Conservation (phyloP, 345 rosid species). For the Dipteronia sinensis region DNA sequence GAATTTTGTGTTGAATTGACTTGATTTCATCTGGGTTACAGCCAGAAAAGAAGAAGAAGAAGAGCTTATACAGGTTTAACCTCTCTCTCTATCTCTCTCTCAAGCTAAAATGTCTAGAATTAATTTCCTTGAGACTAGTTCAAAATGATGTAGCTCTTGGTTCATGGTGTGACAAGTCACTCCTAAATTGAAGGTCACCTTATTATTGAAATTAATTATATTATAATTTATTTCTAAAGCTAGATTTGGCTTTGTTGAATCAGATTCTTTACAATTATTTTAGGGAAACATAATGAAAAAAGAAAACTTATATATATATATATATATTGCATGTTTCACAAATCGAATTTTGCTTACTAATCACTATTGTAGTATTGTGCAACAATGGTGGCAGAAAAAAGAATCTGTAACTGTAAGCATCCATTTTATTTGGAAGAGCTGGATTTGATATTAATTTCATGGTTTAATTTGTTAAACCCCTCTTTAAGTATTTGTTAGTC, state of each 20-base stretch:
- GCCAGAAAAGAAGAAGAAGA: background rate
- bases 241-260: background rate
- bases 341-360: background rate
- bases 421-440: background rate
- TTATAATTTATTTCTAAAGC: background rate
- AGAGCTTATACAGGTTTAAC: slow-evolving; percentile 12
- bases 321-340: background rate
- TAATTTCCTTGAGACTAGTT: slow-evolving; percentile 24
- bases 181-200: slow-evolving; percentile 4
- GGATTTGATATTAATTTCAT: background rate
- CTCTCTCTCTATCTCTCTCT: slow-evolving; percentile 4
- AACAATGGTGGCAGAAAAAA: slow-evolving; percentile 34
- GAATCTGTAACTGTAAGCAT: slow-evolving; percentile 25
- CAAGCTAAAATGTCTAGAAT: background rate
- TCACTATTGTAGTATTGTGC: background rate
- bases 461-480: background rate
- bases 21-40: background rate
- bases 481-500: background rate
- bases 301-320: background rate
- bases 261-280: background rate
- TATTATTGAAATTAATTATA: slow-evolving; percentile 5
- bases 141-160: background rate
- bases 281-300: background rate
- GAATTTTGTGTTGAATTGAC: background rate
- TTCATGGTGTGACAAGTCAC: background rate